Percentiles rank a stretch among this genome's conserved stretches.
phyloP scores from a whole-genome alignment of 2,329 filamentous ascomycete genomes.

The Botrytis paeoniae region DNA sequence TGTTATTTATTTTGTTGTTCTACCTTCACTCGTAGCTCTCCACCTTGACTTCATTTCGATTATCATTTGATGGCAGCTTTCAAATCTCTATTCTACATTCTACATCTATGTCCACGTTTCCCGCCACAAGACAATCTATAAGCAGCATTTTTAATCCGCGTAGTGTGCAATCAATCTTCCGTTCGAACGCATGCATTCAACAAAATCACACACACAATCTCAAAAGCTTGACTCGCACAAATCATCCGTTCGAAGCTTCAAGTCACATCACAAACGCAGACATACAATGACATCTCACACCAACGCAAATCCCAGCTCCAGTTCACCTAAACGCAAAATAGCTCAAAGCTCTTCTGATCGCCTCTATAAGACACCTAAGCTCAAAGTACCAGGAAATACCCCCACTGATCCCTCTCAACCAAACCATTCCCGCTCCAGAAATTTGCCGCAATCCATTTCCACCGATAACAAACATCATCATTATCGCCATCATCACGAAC shows the following conservation, averaged over 20 bases:
- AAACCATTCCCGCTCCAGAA: slow-evolving; percentile 4
- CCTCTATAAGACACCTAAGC: slow-evolving; percentile 1
- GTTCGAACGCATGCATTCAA: not conserved
- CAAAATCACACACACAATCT: not conserved
- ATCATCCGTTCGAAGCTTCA: not conserved
- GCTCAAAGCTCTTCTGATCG: slow-evolving; percentile 1
- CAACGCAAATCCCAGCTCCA: not conserved
- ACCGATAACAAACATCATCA: not conserved
- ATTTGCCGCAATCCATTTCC: not conserved
- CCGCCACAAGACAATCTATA: not conserved
- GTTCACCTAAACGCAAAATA: slow-evolving; percentile 6
- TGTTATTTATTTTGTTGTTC: not conserved
- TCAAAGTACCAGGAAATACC: slow-evolving; percentile 2
- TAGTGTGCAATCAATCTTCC: not conserved
- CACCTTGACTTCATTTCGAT: not conserved
- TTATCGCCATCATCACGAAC: not conserved
- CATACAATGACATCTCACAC: not conserved
- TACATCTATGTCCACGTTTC: not conserved
- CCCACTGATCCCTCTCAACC: slow-evolving; percentile 4
- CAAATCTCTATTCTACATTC: not conserved
- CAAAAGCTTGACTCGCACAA: not conserved
- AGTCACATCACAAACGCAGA: not conserved
- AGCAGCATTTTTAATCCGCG: not conserved
- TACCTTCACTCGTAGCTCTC: not conserved
- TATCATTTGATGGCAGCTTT: not conserved